Evolutionary conservation across 768 basidiomycete genomes (phyloP).

Genomic region (Psilocybe subaeruginosa): DNA sequence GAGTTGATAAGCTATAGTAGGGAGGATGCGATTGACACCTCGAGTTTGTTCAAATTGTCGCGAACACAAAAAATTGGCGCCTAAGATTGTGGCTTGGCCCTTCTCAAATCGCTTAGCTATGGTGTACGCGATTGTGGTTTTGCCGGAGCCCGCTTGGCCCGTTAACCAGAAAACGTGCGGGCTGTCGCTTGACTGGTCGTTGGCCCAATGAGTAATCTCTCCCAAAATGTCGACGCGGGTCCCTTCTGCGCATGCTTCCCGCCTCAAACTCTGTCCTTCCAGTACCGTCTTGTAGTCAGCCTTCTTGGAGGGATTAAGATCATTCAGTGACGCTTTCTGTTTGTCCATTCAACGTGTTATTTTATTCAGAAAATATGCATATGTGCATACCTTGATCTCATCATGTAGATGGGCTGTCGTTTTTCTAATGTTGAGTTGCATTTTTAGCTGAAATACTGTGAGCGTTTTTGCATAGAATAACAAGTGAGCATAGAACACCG

Average conservation of each 20-base stretch:
- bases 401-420: too few relatives aligned
- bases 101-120: slow-evolving; percentile 2
- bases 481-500: too few relatives aligned
- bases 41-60: slow-evolving; percentile 5
- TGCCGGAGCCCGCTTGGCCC: slow-evolving; percentile 14
- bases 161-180: slow-evolving; percentile 13
- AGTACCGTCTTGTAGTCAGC: neutral
- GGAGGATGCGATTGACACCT: neutral
- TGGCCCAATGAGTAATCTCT: slow-evolving; percentile 10
- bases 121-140: slow-evolving; percentile 15
- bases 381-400: too few relatives aligned
- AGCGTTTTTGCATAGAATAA: too few relatives aligned
- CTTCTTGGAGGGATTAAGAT: neutral
- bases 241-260: slow-evolving; percentile 8
- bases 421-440: too few relatives aligned
- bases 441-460: too few relatives aligned
- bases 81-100: neutral
- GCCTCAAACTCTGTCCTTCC: neutral
- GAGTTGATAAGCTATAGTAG: slow-evolving; percentile 1
- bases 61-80: slow-evolving; percentile 2
- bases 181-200: slow-evolving; percentile 4
- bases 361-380: too few relatives aligned
- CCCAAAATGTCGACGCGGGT: slow-evolving; percentile 12
- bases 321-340: neutral
- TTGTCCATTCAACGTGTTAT: too few relatives aligned